Evolutionary conservation across 129 eudicot genomes (phyloP), one percentile per base, ranked within the genome.

Genomic region (Tagetes patula): DNA sequence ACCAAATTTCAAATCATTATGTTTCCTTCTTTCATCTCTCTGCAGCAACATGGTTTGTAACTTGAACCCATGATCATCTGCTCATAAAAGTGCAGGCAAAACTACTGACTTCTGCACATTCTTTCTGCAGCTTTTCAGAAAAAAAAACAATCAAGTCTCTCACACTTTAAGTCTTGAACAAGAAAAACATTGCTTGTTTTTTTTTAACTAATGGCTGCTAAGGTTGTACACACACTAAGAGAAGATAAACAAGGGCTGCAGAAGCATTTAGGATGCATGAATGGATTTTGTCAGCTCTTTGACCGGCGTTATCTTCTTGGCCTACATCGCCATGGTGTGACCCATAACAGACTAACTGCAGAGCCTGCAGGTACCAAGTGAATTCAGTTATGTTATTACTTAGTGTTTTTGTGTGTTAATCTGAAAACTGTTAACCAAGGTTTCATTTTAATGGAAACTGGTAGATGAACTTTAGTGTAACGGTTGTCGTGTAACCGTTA

Each of bases 241-340:
- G 97, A 86, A 31, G 95, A 91, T 14, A 90, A 85, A 70, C 72
- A 58, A 52, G 87, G 87, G 67, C 73, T 86, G 53, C 82, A 82
- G 71, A 88, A 88, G 83, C 90, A 88, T 73, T 59, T 86, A 4
- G 97, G 97, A 8, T 95, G 99, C 88, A 95, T 95, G 89, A 88
- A 84, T 77, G 95, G 99, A 10, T 74, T 95, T 20, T 86, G 91
- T 78, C 99, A 90, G 83, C 78, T 90, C 46, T 88, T 94, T 67
- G 91, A 85, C 77, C 86, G 88, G 14, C 87, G 81, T 56, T 84
- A 82, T 75, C 85, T 87, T 78, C 78, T 84, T 6, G 83, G 90
- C 10, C 73, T 85, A 69, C 87, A 84, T 52, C 68, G 82, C 50
- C 53, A 61, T 46, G 54, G 77, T 52, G 82, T 71, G 48, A 72